Evolutionary conservation across 2,329 filamentous ascomycete species (phyloP), one percentile per base, ranked within the genome.

Genomic region (Colletotrichum chrysophilum): DNA sequence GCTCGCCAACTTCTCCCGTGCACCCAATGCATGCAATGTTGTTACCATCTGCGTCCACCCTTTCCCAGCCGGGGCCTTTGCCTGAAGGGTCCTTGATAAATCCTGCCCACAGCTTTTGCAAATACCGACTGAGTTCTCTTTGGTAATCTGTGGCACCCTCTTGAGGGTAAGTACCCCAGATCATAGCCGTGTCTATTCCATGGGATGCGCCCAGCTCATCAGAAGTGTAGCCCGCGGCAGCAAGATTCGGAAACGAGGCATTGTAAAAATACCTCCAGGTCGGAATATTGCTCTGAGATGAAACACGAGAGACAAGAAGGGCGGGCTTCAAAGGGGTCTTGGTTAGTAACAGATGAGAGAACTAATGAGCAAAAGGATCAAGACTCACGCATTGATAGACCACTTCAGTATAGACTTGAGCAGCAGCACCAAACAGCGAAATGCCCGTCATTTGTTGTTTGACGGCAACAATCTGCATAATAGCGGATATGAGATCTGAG

Each of bases 211-310:
- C 67, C 10, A 75, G 26, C 16, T 75, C 55, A 16, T 66, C 67
- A 13, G 68, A 65, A 12, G 60, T 70, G 55, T 71, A 71, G 24
- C 68, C 67, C 3, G 24, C 34, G 7, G 62, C 28, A 30, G 43
- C 52, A 4, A 75, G 34, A 36, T 71, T 75, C 2, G 72, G 48
- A 7, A 66, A 74, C 7, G 72, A 71, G 7, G 72, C 72, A 38
- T 75, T 75, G 52, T 71, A 75, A 16, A 60, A 70, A 12, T 75
- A 75, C 16, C 72, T 36, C 72, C 72, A 75, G 5, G 72, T 75
- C 9, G 72, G 67, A 4, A 60, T 71, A 3, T n/a, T 26, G n/a
- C 30, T 70, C 9, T 48, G 43, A 4, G 68, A 48, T 1, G 72
- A 71, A 13, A 64, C 32, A 16, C 43, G n/a, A 9, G 72, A 71